Conservation (phyloP, 495 filamentous ascomycete genomes). For the Terfezia boudieri region DNA sequence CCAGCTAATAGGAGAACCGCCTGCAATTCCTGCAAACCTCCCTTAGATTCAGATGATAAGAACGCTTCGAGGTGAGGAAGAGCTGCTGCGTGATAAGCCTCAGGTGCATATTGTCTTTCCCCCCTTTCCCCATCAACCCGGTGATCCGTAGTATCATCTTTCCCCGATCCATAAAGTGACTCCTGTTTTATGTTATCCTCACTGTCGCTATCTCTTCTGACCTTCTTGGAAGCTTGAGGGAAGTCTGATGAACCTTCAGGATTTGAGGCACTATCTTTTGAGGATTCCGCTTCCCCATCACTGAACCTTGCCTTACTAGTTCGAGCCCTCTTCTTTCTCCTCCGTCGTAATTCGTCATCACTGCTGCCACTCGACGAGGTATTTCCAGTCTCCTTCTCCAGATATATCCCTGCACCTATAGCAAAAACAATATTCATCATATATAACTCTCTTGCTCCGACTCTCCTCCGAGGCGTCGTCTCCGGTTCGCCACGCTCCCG, state of each 20-base stretch:
- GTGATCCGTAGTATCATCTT: constrained; percentile 18
- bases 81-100: constrained; percentile 89
- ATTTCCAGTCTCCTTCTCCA: constrained; percentile 24
- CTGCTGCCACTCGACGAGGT: constrained; percentile 4
- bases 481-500: not conserved
- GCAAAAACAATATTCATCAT: constrained; percentile 96
- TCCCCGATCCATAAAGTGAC: not conserved
- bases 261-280: not conserved
- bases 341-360: constrained; percentile 1
- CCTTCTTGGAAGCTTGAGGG: not conserved
- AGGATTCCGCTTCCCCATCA: constrained; percentile 19
- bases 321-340: not conserved
- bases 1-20: constrained; percentile 74
- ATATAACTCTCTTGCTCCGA: constrained; percentile 62
- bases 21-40: constrained; percentile 76
- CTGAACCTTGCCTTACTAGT: not conserved
- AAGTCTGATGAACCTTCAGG: not conserved
- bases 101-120: constrained; percentile 53
- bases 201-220: not conserved
- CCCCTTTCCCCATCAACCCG: constrained; percentile 12
- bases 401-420: constrained; percentile 80
- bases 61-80: constrained; percentile 80
- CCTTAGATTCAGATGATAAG: constrained; percentile 44
- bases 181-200: not conserved
- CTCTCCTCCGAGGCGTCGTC: constrained; percentile 6